Percentiles rank a stretch among this genome's conserved stretches.
Conservation (phyloP, 345 rosid species). For the Xanthoceras sorbifolium region DNA sequence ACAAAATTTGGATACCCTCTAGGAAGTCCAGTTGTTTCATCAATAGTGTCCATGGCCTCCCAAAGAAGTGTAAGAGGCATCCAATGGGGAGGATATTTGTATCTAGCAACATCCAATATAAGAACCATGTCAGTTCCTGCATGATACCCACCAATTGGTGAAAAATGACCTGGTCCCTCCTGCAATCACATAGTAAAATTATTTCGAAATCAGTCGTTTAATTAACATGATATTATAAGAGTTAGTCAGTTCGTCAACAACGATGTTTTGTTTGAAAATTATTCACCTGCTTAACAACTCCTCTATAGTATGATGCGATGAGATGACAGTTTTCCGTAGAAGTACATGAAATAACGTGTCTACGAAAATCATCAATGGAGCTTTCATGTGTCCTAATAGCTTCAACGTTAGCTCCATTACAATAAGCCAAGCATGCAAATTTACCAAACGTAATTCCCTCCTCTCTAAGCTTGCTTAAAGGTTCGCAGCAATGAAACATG, state of each 20-base stretch:
- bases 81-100: constrained; percentile 49
- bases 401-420: constrained; percentile 41
- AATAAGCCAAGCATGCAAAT: constrained; percentile 40
- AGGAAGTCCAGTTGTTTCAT: constrained; percentile 24
- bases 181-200: constrained; percentile 8
- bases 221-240: too few species aligned
- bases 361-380: constrained; percentile 30
- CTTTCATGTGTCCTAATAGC: constrained; percentile 26
- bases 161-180: constrained; percentile 47
- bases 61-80: constrained; percentile 46
- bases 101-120: constrained; percentile 43
- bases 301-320: constrained; percentile 35
- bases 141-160: constrained; percentile 49
- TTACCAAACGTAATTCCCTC: constrained; percentile 38
- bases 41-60: constrained; percentile 42
- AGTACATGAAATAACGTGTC: constrained; percentile 24
- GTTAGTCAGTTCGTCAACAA: too few species aligned
- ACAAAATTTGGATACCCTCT: constrained; percentile 30
- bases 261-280: too few species aligned
- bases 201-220: background rate
- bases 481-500: constrained; percentile 46
- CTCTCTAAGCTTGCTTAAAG: constrained; percentile 30
- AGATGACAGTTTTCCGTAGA: constrained; percentile 32
- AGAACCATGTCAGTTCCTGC: constrained; percentile 39
- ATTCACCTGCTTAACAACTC: constrained; percentile 34